Evolutionary conservation across 2,329 filamentous ascomycete genomes (phyloP), one percentile per base, ranked within the genome.

Genomic region (Trichoderma sp.): DNA sequence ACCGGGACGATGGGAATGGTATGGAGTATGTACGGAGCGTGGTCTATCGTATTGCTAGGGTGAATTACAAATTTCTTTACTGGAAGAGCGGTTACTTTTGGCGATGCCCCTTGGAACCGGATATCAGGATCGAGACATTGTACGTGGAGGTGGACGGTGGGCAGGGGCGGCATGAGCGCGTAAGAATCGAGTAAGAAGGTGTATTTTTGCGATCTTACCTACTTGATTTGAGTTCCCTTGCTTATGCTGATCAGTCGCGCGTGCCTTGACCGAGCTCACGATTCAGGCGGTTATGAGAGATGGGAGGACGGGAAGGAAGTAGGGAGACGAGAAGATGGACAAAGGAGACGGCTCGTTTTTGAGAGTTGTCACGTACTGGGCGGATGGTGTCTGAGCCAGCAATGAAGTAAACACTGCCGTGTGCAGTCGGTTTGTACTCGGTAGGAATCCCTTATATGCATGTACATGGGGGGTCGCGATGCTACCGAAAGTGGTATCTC

Each of bases 31-130:
- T 7, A 5, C 28, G 28, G 28, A 30, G 7, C 28, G 5, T 30
- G 28, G 5, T 7, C 5, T 30, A 30, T 30, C 28, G 7, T 30
- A 30, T 7, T 7, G 28, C 28, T 3, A 39, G 7, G 34, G 10
- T 3, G 34, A 41, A 55, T 55, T 55, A 28, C 51, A 55, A 41
- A 55, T 55, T 55, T 14, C n/a, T n/a, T 24, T n/a, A 39, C 34
- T 39, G 2, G 12, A 6, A 55, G 1, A 1, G 19, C 15, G 14
- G 30, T 10, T 41, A 41, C 3, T 34, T 34, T 34, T 34, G 28
- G 50, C 26, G 50, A 34, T 34, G n/a, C 7, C 5, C 9, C 4
- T 15, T 15, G 17, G 17, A 17, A 1, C 26, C 5, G 21, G 26
- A 52, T 19, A 52, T 52, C 50, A 52, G 17, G 17, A 52, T 30